A percentile compares a stretch with the other conserved stretches of the same genome.
phyloP scores from a whole-genome alignment of 2,329 filamentous ascomycete genomes.

The Thermothelomyces thermophilus region DNA sequence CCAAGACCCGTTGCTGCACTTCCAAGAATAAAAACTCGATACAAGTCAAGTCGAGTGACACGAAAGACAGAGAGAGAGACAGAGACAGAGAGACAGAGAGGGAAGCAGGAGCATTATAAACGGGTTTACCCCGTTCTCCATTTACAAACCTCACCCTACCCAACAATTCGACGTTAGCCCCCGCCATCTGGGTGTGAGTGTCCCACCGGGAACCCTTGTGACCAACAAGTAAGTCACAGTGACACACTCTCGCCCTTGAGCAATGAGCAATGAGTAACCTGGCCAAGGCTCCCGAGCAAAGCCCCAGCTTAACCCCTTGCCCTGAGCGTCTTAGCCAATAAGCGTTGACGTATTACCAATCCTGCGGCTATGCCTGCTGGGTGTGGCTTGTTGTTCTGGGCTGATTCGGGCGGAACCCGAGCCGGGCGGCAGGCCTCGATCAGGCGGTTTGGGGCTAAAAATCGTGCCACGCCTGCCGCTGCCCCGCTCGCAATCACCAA shows the following conservation, averaged over 20 bases:
- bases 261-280: not conserved
- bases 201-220: too few relatives aligned
- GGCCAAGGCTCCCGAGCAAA: not conserved
- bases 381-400: conserved; percentile 27
- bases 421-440: not conserved
- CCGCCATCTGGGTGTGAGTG: too few relatives aligned
- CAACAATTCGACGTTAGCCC: too few relatives aligned
- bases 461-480: conserved; percentile 10
- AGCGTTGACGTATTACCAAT: conserved; percentile 20
- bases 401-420: conserved; percentile 16
- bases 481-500: not conserved
- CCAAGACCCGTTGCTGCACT: too few relatives aligned
- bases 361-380: conserved; percentile 17
- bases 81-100: too few relatives aligned
- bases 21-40: too few relatives aligned
- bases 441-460: not conserved
- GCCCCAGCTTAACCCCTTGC: not conserved
- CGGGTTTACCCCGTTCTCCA: too few relatives aligned
- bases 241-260: not conserved
- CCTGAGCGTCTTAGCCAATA: too few relatives aligned
- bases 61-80: too few relatives aligned
- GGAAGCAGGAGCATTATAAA: too few relatives aligned
- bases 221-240: not conserved
- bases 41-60: too few relatives aligned
- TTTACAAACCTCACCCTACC: too few relatives aligned